Base-by-base conservation (phyloP, 1,284 basidiomycete genomes). In the Porogramme epimiltina region DNA sequence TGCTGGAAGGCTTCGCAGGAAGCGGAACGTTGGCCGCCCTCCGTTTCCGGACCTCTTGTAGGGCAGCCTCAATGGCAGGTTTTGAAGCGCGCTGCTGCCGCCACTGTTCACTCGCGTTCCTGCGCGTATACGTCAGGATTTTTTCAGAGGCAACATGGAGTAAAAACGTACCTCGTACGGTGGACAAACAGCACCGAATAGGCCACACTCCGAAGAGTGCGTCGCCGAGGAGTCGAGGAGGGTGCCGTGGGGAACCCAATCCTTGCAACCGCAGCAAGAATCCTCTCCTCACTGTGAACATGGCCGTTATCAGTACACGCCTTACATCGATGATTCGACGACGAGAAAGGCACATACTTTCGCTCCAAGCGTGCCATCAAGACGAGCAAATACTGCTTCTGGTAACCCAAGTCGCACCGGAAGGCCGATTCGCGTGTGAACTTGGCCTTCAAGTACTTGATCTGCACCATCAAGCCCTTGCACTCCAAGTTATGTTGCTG, bases 361-460 rank as follows among this genome's bases (percentile, higher is more conserved):
- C 82, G 80, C 70, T 93, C 87, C 62, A 87, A 86, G 49, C 79
- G 77, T 18, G 79, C 67, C 26, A 91, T 66, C 26, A 91, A 70
- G 9, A 82, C 71, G 9, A 91, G 71, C 22, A 91, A 70, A 65
- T 95, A 96, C 46, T 81, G 75, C 68, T 99, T 99, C 73, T 98
- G 96, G 64, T 93, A 87, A 3, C 80, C 76, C 41, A 98, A 74
- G 60, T 89, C 87, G 49, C 78, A 79, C n/a, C 95, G 82, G 72
- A 96, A 82, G 1, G 81, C 78, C 20, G 86, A 83, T 72, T 99
- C 96, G 28, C 96, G 80, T 1, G 83, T 89, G 70, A 89, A 95
- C 66, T 93, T 93, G 42, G 90, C 88, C 69, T 98, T 96, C 58
- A 98, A 80, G 70, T 98, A 98, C 43, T 81, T 82, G 58, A 98